Base-by-base conservation (phyloP, 805 yeast genomes). In the Saturnispora galanensis region DNA sequence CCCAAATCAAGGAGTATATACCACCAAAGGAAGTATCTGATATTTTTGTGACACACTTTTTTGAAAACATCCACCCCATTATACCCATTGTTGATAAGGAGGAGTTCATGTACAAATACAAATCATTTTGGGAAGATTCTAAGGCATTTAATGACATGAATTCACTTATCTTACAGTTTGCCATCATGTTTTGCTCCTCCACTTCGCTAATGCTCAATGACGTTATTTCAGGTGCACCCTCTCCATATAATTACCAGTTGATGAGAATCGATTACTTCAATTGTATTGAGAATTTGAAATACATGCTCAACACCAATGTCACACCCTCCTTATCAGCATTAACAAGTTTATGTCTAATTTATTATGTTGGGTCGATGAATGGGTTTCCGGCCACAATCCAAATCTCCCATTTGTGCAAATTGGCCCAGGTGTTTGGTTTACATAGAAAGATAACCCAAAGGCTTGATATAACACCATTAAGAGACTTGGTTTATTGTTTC, bases 61-160 rank as follows among this genome's bases (percentile, higher is more conserved):
- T 54, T 37, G 36, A 50, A 16, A 41, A 37, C 35, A 45, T 55
- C 18, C 38, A 38, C n/a, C 58, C 58, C 10, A 52, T 49, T 36
- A 45, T 52, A 5, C 58, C 58, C 5, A 51, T 55, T 28, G 47
- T 55, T 10, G 56, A 55, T 38, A 28, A 18, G 11, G 54, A 51
- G 12, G 58, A 54, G 29, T 55, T 54, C 41, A 17, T 16, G 12
- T 34, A 44, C 16, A 51, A 51, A 30, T 55, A 55, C 35, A 41
- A 39, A 11, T 31, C 37, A 15, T 44, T 41, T 18, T 55, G 57
- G 56, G 33, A 37, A n/a, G 29, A 49, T 13, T 33, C 21, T 2
- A 12, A 29, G 1, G 32, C 39, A 2, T 52, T 31, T 38, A 31
- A 29, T 10, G 54, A 53, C 30, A 12, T 41, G 18, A 52, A 54